A percentile compares a stretch with the other conserved stretches of the same genome.
phyloP scores from a whole-genome alignment of 441 rosid species.

The Croton laevigatus region DNA sequence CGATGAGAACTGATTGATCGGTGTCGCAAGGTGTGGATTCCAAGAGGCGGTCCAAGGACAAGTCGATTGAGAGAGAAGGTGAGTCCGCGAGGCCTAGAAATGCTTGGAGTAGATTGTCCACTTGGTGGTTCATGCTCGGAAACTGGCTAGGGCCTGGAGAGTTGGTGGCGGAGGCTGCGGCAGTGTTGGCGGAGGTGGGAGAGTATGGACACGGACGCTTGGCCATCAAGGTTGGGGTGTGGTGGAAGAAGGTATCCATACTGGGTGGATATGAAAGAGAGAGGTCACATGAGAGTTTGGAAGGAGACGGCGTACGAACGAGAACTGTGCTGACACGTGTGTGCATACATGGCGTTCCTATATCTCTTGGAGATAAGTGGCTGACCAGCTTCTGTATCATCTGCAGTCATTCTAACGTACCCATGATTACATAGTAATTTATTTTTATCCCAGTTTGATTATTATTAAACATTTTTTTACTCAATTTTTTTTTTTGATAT shows the following conservation, averaged over 20 bases:
- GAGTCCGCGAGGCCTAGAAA: conserved; percentile 49
- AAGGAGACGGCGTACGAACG: conserved; percentile 12
- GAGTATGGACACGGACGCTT: conserved; percentile 54
- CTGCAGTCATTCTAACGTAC: background rate
- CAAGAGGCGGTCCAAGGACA: conserved; percentile 58
- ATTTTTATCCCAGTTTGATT: no score
- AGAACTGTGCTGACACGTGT: conserved; percentile 19
- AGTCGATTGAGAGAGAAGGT: conserved; percentile 44
- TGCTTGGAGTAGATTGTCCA: conserved; percentile 40
- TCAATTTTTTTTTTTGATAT: no score
- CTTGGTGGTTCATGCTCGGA: conserved; percentile 15
- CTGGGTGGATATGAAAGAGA: conserved; percentile 20
- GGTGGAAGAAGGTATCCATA: conserved; percentile 46
- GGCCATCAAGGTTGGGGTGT: conserved; percentile 39
- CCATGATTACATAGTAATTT: no score
- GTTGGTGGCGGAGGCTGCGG: background rate
- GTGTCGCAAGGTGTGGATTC: conserved; percentile 45
- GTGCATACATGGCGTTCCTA: conserved; percentile 9
- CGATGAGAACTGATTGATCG: conserved; percentile 56
- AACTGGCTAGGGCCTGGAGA: background rate
- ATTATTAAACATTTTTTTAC: no score
- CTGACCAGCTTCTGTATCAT: conserved; percentile 3
- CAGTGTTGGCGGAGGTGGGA: conserved; percentile 26
- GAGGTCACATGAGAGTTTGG: background rate
- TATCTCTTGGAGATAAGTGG: background rate